A percentile compares a stretch with the other conserved stretches of the same genome.
Conservation (phyloP, 371 early-diverging fungal species). For the Actinomortierella wolfii region DNA sequence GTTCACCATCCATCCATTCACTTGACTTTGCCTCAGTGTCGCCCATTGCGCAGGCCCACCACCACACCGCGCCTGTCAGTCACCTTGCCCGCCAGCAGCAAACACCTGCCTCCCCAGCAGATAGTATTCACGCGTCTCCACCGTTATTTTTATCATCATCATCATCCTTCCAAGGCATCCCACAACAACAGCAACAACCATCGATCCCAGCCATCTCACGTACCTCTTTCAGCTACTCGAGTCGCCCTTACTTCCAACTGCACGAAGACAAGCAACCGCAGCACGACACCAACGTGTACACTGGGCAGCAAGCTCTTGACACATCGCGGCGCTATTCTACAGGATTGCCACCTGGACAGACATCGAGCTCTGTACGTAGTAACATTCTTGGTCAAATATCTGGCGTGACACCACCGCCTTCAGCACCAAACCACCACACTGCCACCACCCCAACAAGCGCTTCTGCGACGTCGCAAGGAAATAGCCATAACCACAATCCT, state of each 20-base stretch:
- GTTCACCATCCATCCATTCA: background rate
- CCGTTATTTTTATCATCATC: too few relatives aligned
- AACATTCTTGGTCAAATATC: too few relatives aligned
- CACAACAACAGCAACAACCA: background rate
- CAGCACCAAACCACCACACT: too few relatives aligned
- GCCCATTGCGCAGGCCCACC: slow-evolving; percentile 24
- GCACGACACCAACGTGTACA: slow-evolving; percentile 30
- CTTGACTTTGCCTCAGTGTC: slow-evolving; percentile 5
- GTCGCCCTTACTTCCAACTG: background rate
- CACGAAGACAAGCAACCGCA: slow-evolving; percentile 9
- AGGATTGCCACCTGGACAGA: too few relatives aligned
- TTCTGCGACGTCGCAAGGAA: too few relatives aligned
- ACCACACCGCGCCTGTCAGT: slow-evolving; percentile 5
- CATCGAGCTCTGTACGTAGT: too few relatives aligned
- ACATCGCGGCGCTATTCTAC: slow-evolving; percentile 31
- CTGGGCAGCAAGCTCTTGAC: slow-evolving; percentile 25
- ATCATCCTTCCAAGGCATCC: too few relatives aligned
- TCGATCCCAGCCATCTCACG: background rate
- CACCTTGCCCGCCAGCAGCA: background rate
- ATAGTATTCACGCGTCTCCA: background rate
- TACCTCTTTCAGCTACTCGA: slow-evolving; percentile 3
- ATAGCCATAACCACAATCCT: too few relatives aligned
- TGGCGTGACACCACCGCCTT: too few relatives aligned
- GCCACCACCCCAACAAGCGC: too few relatives aligned
- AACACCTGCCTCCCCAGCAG: slow-evolving; percentile 9